A percentile compares a stretch with the other conserved stretches of the same genome.
Conservation (phyloP, 768 basidiomycete species). For the Amanita inopinata region DNA sequence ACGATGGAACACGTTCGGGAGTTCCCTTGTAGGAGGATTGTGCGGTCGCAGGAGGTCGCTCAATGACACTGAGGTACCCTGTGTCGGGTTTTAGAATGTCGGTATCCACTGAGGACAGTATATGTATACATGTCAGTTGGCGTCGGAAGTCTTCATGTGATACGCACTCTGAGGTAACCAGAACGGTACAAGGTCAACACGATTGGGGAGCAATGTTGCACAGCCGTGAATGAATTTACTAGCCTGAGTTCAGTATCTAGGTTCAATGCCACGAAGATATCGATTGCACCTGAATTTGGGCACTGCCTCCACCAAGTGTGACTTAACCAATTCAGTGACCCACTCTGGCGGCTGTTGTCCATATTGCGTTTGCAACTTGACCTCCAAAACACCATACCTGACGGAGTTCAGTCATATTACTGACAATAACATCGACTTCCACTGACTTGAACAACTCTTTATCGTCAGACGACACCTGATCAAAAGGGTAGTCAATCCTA, state of each 20-base stretch:
- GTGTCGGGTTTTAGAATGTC: slow-evolving; percentile 92
- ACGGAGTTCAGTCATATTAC: neutral
- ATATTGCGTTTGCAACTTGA: slow-evolving; percentile 93
- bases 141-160: neutral
- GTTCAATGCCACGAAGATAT: neutral
- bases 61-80: slow-evolving; percentile 60
- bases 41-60: slow-evolving; percentile 50
- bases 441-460: slow-evolving; percentile 85
- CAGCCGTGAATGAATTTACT: slow-evolving; percentile 98
- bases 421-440: neutral
- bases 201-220: slow-evolving; percentile 81
- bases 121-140: slow-evolving; percentile 2
- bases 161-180: slow-evolving; percentile 90
- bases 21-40: slow-evolving; percentile 35
- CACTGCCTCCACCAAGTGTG: slow-evolving; percentile 93
- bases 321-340: slow-evolving; percentile 93
- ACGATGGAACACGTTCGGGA: slow-evolving; percentile 34
- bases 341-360: slow-evolving; percentile 95
- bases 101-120: slow-evolving; percentile 60
- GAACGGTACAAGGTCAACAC: slow-evolving; percentile 95
- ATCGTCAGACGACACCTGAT: slow-evolving; percentile 63
- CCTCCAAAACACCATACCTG: slow-evolving; percentile 89
- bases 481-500: slow-evolving; percentile 87
- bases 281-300: slow-evolving; percentile 81
- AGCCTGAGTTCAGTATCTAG: slow-evolving; percentile 5